A percentile compares a stretch with the other conserved stretches of the same genome.
phyloP scores from a whole-genome alignment of 2,329 filamentous ascomycete species.

The Coccinonectria pachysandricola region DNA sequence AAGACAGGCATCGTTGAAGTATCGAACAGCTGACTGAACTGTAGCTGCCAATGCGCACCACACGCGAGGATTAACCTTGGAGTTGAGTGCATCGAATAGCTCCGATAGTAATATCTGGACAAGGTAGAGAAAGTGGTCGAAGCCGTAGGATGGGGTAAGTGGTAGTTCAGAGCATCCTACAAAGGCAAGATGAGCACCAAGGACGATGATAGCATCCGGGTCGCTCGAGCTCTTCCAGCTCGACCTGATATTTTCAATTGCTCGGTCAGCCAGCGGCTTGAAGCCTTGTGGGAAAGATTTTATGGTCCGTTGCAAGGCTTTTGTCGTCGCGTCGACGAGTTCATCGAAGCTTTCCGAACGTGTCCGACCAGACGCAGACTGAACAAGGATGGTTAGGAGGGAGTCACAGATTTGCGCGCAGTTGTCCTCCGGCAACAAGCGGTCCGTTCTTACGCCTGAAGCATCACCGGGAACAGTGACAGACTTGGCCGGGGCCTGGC shows the following conservation, averaged over 20 bases:
- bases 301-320: conserved; percentile 30
- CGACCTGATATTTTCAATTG: conserved; percentile 16
- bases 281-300: conserved; percentile 27
- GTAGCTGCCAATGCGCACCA: conserved; percentile 30
- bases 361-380: conserved; percentile 11
- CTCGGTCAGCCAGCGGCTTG: conserved; percentile 21
- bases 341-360: conserved; percentile 21
- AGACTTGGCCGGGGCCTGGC: conserved; percentile 25
- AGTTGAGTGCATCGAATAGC: conserved; percentile 26
- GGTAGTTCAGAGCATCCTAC: conserved; percentile 37
- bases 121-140: conserved; percentile 33
- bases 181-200: conserved; percentile 36
- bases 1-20: conserved; percentile 32
- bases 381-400: conserved; percentile 22
- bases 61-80: conserved; percentile 20
- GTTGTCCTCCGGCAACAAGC: conserved; percentile 24
- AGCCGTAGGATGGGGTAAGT: conserved; percentile 12
- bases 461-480: conserved; percentile 2
- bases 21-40: conserved; percentile 24
- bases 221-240: conserved; percentile 11
- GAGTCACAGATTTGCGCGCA: conserved; percentile 29
- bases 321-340: conserved; percentile 31
- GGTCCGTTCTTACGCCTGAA: conserved; percentile 3
- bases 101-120: conserved; percentile 24
- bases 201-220: conserved; percentile 20